A percentile compares a stretch with the other conserved stretches of the same genome.
phyloP scores from a whole-genome alignment of 2,329 filamentous ascomycete species.

The Neonectria punicea region DNA sequence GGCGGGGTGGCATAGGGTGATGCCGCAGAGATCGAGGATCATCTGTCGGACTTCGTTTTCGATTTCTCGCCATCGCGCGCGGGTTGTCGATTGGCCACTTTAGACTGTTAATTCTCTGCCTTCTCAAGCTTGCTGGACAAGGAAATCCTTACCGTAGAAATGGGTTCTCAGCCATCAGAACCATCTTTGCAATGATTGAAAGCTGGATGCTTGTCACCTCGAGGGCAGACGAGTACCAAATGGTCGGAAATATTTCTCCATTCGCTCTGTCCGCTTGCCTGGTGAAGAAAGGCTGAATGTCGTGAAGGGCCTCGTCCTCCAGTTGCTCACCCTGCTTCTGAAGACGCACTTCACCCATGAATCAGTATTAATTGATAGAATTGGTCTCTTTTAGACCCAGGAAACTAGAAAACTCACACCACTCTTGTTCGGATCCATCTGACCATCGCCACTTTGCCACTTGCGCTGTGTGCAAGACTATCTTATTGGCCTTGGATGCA shows the following conservation, averaged over 20 bases:
- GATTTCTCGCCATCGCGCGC: slow-evolving; percentile 48
- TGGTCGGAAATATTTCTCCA: slow-evolving; percentile 53
- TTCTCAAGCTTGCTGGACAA: background rate
- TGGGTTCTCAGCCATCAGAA: slow-evolving; percentile 53
- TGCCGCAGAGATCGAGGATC: slow-evolving; percentile 53
- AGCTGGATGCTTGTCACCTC: slow-evolving; percentile 55
- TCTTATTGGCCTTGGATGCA: slow-evolving; percentile 52
- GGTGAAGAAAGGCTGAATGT: slow-evolving; percentile 49
- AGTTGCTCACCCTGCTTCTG: slow-evolving; percentile 50
- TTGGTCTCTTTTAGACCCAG: background rate
- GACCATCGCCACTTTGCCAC: slow-evolving; percentile 55
- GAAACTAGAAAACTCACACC: slow-evolving; percentile 44
- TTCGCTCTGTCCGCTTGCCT: slow-evolving; percentile 48
- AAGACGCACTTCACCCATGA: slow-evolving; percentile 43
- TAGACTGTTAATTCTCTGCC: slow-evolving; percentile 20
- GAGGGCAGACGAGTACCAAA: slow-evolving; percentile 53
- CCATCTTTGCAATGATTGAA: slow-evolving; percentile 52
- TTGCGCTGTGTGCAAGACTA: slow-evolving; percentile 54
- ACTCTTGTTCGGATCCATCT: slow-evolving; percentile 49
- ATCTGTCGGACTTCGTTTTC: slow-evolving; percentile 52
- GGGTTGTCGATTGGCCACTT: slow-evolving; percentile 41
- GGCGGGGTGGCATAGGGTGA: slow-evolving; percentile 51
- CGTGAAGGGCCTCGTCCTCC: slow-evolving; percentile 46
- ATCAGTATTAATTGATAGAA: slow-evolving; percentile 4
- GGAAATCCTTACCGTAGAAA: slow-evolving; percentile 45